These are phyloP conservation scores for Cyclotella sp. DNA, from an alignment of 108 stramenopile species.

Conservation along the genomic window DNA sequence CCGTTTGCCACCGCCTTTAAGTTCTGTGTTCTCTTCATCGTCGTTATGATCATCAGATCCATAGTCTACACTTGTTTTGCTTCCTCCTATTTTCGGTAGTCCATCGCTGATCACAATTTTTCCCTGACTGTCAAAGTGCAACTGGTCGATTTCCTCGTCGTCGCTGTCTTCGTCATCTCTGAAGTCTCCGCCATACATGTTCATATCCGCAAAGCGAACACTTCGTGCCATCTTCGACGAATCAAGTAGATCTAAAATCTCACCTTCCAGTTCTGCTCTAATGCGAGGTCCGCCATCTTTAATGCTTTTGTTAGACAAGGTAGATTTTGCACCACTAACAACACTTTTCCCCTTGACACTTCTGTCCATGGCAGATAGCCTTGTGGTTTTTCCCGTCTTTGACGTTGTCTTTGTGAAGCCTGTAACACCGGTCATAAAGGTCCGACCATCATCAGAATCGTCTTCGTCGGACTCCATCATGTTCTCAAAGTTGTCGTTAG, in stretches of 20 bases:
- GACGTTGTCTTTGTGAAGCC: slow-evolving; percentile 67
- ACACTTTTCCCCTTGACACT: slow-evolving; percentile 37
- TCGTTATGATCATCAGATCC: slow-evolving; percentile 41
- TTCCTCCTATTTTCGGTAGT: slow-evolving; percentile 28
- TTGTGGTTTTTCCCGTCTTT: slow-evolving; percentile 47
- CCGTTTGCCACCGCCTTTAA: slow-evolving; percentile 40
- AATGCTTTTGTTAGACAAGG: slow-evolving; percentile 41
- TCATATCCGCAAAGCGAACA: slow-evolving; percentile 60
- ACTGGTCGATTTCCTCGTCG: slow-evolving; percentile 58
- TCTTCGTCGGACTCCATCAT: slow-evolving; percentile 89
- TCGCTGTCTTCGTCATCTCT: slow-evolving; percentile 74
- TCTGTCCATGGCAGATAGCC: slow-evolving; percentile 24
- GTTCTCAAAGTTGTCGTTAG: slow-evolving; percentile 63
- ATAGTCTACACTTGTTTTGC: slow-evolving; percentile 15
- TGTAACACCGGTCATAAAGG: slow-evolving; percentile 75
- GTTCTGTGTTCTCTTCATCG: slow-evolving; percentile 25
- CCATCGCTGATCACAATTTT: slow-evolving; percentile 75
- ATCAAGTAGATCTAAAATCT: slow-evolving; percentile 87
- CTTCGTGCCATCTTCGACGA: slow-evolving; percentile 70
- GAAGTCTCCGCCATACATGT: slow-evolving; percentile 48
- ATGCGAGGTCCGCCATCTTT: slow-evolving; percentile 54
- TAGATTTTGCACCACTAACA: slow-evolving; percentile 37
- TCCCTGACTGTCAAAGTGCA: slow-evolving; percentile 83
- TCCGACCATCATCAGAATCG: slow-evolving; percentile 86
- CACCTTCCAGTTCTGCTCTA: slow-evolving; percentile 68